Base-by-base conservation (phyloP, 2,329 filamentous ascomycete species). In the Dactylellina sp. region DNA sequence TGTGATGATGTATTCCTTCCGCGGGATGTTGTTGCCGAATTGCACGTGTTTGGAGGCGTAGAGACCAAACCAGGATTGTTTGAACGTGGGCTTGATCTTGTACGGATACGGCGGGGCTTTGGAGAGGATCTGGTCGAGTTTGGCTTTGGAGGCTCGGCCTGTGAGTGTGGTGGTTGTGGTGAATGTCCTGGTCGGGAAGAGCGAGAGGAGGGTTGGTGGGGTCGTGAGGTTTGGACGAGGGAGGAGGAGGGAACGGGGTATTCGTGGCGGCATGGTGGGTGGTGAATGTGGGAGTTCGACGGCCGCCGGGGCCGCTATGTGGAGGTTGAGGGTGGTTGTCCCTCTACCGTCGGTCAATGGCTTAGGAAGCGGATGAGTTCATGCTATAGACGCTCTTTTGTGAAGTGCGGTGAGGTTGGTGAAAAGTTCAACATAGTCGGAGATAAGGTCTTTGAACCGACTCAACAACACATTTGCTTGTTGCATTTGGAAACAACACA, bases 1-100 rank as follows among this genome's bases (percentile, higher is more conserved):
- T 57, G 88, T 89, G 83, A 92, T 93, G 79, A 86, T 86, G 80
- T 89, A 86, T 79, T 89, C 86, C 78, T 88, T 85, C 77, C 86
- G 84, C 47, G 88, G 88, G 56, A 94, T 88, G 77, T 87, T 90
- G 86, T 94, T 93, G 80, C 91, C 91, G 81, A 90, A 92, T 56
- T 88, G 90, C 80, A 93, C 90, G 79, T 87, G 87, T 76, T 87
- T 84, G 42, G 82, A 82, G 77, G 89, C 91, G 83, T 91, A 92
- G 7, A 93, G 87, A 49, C 90, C 90, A 70, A 83, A 85, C 84
- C 93, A 91, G 77, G 89, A 89, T 82, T 95, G 91, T 83, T 94
- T 93, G 85, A 91, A 95, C 77, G 89, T 83, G 75, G 81, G 84
- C 65, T 89, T 86, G 61, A 86, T 85, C 53, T 91, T 91, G 82